Evolutionary conservation across 805 yeast species (phyloP), one percentile per base, ranked within the genome.

Genomic region (Ogataea dorogensis): DNA sequence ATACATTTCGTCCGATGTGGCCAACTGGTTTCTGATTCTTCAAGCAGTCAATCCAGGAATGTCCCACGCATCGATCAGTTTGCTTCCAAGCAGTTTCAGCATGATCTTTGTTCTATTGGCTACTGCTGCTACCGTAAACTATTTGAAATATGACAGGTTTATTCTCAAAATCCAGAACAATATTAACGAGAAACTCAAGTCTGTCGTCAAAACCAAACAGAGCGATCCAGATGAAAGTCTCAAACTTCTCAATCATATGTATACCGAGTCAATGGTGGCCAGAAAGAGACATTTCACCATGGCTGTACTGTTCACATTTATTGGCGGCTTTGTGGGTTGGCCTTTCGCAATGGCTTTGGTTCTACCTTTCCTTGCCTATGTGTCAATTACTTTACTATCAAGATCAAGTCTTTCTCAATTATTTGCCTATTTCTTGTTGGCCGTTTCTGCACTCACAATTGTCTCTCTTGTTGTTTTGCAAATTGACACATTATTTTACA

Each of bases 261-360:
- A 37, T 18, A 24, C 32, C 15, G 51, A 43, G 29, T 50, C 49
- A 7, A 31, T 33, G 19, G 28, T 38, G 7, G 24, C 54, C 1
- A 49, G 44, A 22, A 46, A 51, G 8, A 49, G 47, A 28, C 43
- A 41, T 19, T 58, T 51, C 34, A 51, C 62, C 3, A 17, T 48
- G n/a, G 61, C 69, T 2, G 55, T 73, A 3, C 40, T 66, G 1
- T 71, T 71, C 66, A 65, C 71, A 23, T 59, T 73, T 14, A 44
- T 83, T n/a, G 94, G 88, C 5, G 91, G 91, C 0, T 52, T 89
- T 2, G 44, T 84, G 19, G 97, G 97, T 2, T 91, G 97, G 97
- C 97, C 97, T 1, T 91, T 89, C 58, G 75, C 81, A 0, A 59
- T 86, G 38, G 78, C 73, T 0, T 58, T 87, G 38, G 78, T 79